Conservation (phyloP, 2,329 filamentous ascomycete species). For the Microdochium bolleyi region DNA sequence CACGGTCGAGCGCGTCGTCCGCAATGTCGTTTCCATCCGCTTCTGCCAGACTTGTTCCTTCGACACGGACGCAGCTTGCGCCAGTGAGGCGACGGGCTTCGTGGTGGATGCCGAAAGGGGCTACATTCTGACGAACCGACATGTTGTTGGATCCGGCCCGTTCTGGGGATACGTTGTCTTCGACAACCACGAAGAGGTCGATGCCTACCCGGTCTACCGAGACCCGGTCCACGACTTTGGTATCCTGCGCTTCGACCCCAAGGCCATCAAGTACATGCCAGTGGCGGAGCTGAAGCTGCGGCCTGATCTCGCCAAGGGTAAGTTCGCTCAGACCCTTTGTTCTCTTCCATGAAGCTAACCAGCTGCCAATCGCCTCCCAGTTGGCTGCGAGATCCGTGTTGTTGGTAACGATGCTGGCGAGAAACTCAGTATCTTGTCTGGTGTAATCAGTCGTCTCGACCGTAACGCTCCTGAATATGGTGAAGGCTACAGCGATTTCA, state of each 20-base stretch:
- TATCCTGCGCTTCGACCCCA: slow-evolving; percentile 91
- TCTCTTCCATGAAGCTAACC: not conserved
- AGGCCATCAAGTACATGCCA: slow-evolving; percentile 95
- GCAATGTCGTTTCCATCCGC: slow-evolving; percentile 95
- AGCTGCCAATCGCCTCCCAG: slow-evolving; percentile 25
- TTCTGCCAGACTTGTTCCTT: slow-evolving; percentile 98
- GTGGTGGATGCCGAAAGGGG: slow-evolving; percentile 92
- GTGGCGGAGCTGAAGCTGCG: slow-evolving; percentile 71
- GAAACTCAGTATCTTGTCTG: slow-evolving; percentile 95
- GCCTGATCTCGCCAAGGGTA: slow-evolving; percentile 72
- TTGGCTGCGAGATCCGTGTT: slow-evolving; percentile 90
- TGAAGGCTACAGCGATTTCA: slow-evolving; percentile 98
- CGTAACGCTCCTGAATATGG: slow-evolving; percentile 97
- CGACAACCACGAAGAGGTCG: slow-evolving; percentile 95
- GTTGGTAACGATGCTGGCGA: slow-evolving; percentile 98
- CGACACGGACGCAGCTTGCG: slow-evolving; percentile 90
- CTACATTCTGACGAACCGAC: slow-evolving; percentile 80
- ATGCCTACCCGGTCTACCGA: slow-evolving; percentile 93
- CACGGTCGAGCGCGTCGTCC: slow-evolving; percentile 88
- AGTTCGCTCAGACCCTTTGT: slow-evolving; percentile 9
- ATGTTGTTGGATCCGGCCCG: slow-evolving; percentile 90
- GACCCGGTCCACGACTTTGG: slow-evolving; percentile 98
- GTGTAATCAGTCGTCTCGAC: slow-evolving; percentile 92
- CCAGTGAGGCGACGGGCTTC: slow-evolving; percentile 94
- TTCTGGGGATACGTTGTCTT: slow-evolving; percentile 99